Evolutionary conservation across 306 rosid species (phyloP).

Genomic region (Trifolium pratense): DNA sequence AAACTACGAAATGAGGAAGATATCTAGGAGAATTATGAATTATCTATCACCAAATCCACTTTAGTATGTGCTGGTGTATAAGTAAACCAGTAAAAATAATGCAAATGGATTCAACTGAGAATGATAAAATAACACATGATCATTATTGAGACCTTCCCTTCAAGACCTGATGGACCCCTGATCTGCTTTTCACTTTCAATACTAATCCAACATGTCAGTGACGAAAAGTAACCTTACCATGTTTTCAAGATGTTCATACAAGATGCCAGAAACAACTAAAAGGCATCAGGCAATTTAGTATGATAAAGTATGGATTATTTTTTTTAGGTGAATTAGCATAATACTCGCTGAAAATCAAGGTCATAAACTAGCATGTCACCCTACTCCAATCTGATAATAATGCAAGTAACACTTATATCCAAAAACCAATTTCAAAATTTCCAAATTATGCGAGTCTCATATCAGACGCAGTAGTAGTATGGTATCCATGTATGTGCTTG

Average conservation of each 20-base stretch:
- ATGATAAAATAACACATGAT: background rate
- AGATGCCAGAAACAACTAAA: slow-evolving; percentile 4
- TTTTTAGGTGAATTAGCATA: background rate
- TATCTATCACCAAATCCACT: slow-evolving; percentile 1
- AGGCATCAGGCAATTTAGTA: slow-evolving; percentile 2
- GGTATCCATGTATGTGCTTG: background rate
- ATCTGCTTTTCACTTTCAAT: slow-evolving; percentile 17
- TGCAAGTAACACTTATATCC: slow-evolving; percentile 9
- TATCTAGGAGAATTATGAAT: slow-evolving; percentile 16
- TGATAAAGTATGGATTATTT: background rate
- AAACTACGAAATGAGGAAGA: background rate
- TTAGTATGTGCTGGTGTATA: background rate
- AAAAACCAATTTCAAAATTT: slow-evolving; percentile 4
- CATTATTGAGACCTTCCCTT: slow-evolving; percentile 25
- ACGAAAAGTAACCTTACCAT: slow-evolving; percentile 20
- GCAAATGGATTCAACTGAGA: slow-evolving; percentile 25
- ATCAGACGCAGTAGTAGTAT: background rate
- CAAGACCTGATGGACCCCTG: slow-evolving; percentile 3
- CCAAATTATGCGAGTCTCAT: background rate
- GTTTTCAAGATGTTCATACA: slow-evolving; percentile 13
- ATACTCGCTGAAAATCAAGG: slow-evolving; percentile 16
- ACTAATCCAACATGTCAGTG: slow-evolving; percentile 28
- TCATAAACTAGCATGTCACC: slow-evolving; percentile 4
- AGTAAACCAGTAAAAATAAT: slow-evolving; percentile 21
- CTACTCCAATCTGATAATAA: slow-evolving; percentile 11